Percentiles rank a stretch among this genome's conserved stretches.
Evolutionary conservation across 106 monocot species (phyloP).

Genomic region (Ottelia alismoides): DNA sequence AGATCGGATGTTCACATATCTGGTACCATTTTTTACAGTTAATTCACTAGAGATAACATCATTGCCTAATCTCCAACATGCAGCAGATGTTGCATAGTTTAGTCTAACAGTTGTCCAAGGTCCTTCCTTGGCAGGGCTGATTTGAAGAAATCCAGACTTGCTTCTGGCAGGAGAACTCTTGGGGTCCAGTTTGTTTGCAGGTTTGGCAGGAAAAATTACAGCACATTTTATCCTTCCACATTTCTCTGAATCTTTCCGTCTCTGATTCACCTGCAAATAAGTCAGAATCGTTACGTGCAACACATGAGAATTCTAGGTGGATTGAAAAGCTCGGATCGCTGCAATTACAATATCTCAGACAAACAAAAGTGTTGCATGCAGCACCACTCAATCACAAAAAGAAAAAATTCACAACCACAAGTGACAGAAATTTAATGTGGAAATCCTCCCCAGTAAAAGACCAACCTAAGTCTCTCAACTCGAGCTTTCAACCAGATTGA

Average conservation of each 20-base stretch:
- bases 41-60: slow-evolving; percentile 94
- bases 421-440: no score
- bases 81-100: slow-evolving; percentile 78
- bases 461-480: no score
- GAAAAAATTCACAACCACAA: no score
- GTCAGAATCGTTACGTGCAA: no score
- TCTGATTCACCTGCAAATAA: slow-evolving; percentile 31
- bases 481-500: no score
- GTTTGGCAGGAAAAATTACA: slow-evolving; percentile 37
- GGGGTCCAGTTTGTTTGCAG: slow-evolving; percentile 24
- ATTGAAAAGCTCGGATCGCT: no score
- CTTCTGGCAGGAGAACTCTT: slow-evolving; percentile 11
- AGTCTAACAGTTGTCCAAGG: slow-evolving; percentile 95
- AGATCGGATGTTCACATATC: slow-evolving; percentile 79
- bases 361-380: no score
- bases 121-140: slow-evolving; percentile 77
- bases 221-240: slow-evolving; percentile 67
- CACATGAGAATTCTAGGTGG: no score
- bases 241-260: slow-evolving; percentile 6
- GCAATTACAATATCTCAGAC: no score
- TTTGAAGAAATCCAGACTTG: slow-evolving; percentile 65
- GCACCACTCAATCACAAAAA: no score
- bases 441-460: no score
- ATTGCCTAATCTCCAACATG: slow-evolving; percentile 93
- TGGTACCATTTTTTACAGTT: slow-evolving; percentile 63